These are phyloP conservation scores for Diaporthe eres DNA, from an alignment of 2,329 filamentous ascomycete species.

Conservation along the genomic window DNA sequence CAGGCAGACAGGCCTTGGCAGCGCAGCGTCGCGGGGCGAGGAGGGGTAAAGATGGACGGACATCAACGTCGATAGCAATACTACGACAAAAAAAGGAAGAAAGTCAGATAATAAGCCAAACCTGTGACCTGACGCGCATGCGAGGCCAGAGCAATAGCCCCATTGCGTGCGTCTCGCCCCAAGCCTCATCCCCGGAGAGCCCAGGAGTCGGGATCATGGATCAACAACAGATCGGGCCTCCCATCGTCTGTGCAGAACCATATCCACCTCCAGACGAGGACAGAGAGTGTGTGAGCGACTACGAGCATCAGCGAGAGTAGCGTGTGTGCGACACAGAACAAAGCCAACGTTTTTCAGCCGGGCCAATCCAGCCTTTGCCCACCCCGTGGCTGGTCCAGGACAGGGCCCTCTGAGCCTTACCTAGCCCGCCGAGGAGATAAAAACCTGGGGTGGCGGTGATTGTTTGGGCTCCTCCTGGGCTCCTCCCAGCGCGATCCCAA, in stretches of 20 bases:
- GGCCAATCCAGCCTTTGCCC: conserved; percentile 22
- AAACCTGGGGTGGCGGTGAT: background rate
- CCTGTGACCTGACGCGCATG: conserved; percentile 31
- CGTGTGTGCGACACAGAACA: background rate
- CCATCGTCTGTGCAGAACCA: conserved; percentile 17
- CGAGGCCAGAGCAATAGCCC: conserved; percentile 27
- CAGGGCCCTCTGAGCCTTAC: conserved; percentile 18
- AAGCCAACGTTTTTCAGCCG: background rate
- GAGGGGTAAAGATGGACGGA: conserved; percentile 4
- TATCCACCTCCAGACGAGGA: conserved; percentile 8
- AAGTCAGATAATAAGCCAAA: conserved; percentile 8
- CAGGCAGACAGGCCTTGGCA: conserved; percentile 21
- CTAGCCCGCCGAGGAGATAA: conserved; percentile 27
- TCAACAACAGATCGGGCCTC: conserved; percentile 19
- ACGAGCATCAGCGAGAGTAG: background rate
- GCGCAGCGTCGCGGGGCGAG: conserved; percentile 14
- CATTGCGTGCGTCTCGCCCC: conserved; percentile 10
- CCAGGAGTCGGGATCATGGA: conserved; percentile 29
- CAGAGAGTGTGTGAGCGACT: background rate
- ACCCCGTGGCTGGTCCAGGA: conserved; percentile 1
- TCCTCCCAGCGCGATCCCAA: conserved; percentile 33
- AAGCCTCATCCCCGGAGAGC: conserved; percentile 21
- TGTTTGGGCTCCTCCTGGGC: conserved; percentile 31
- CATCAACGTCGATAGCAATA: background rate
- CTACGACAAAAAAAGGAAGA: background rate